A percentile compares a stretch with the other conserved stretches of the same genome.
phyloP scores from a whole-genome alignment of 2,329 filamentous ascomycete species.

The Verticillium nonalfalfae region DNA sequence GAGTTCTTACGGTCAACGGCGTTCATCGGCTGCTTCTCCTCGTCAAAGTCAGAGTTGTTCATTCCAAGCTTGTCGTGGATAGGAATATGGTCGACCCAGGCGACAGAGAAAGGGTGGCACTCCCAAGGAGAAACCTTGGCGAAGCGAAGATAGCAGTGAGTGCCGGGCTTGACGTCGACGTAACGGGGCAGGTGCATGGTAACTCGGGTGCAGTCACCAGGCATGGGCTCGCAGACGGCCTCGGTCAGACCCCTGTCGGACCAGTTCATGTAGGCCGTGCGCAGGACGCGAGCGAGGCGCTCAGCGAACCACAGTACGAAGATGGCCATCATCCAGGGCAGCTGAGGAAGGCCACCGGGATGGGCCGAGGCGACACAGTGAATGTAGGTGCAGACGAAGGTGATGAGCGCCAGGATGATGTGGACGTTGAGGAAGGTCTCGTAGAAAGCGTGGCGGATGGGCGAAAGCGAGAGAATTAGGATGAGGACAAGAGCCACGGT shows the following conservation, averaged over 20 bases:
- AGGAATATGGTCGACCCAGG: conserved; percentile 58
- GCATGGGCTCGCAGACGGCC: conserved; percentile 61
- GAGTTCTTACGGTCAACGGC: conserved; percentile 32
- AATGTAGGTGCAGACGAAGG: conserved; percentile 67
- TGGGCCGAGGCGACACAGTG: conserved; percentile 66
- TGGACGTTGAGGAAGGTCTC: conserved; percentile 91
- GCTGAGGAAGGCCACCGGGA: conserved; percentile 61
- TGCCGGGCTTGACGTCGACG: conserved; percentile 60
- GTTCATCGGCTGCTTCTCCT: conserved; percentile 30
- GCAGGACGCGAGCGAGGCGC: conserved; percentile 55
- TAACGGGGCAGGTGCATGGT: conserved; percentile 64
- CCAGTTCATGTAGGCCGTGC: conserved; percentile 62
- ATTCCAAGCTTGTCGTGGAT: conserved; percentile 29
- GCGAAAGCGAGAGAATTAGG: conserved; percentile 65
- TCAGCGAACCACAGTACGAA: conserved; percentile 74
- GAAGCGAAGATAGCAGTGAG: conserved; percentile 71
- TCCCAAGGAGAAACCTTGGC: conserved; percentile 61
- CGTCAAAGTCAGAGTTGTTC: conserved; percentile 13
- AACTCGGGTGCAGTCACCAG: conserved; percentile 63
- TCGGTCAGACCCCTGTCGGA: conserved; percentile 52
- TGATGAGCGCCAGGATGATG: conserved; percentile 64
- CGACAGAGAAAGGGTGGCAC: conserved; percentile 72
- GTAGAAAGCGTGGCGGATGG: conserved; percentile 89
- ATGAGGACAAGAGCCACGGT: conserved; percentile 58
- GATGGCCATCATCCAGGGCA: conserved; percentile 68